phyloP scores from a whole-genome alignment of 78 protist genomes.

The Dictyostelium discoideum region dicty_2.7 NC_007088.5:4403001-4403500 shows the following conservation, averaged over 20 bases:
- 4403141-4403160: background rate
- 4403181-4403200: background rate
- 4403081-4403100: background rate
- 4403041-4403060: constrained; percentile 19
- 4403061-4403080: background rate
- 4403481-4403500: background rate
- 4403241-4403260: background rate
- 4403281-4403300: background rate
- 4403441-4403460: background rate
- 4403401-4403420: background rate
- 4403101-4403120: background rate
- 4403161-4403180: constrained; percentile 9
- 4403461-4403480: background rate
- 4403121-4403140: background rate
- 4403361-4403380: background rate
- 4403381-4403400: background rate
- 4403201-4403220: background rate
- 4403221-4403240: constrained; percentile 3
- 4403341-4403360: background rate
- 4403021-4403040: background rate
- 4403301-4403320: constrained; percentile 14
- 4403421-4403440: background rate
- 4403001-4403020: background rate
- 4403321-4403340: background rate
- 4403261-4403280: background rate